phyloP scores from a whole-genome alignment of 306 rosid genomes.

The Quercus dentata region DNA sequence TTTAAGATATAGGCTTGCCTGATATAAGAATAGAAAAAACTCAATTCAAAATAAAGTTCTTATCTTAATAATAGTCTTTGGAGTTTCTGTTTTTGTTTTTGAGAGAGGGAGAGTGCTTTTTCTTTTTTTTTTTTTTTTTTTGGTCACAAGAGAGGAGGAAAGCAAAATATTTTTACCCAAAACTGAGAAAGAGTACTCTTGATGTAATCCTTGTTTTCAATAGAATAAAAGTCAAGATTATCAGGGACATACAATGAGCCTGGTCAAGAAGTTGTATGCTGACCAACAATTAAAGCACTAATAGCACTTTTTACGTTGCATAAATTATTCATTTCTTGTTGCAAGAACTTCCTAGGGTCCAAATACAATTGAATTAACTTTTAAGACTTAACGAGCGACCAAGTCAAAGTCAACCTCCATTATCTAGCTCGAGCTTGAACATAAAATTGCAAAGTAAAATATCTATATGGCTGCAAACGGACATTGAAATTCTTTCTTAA shows the following conservation, averaged over 20 bases:
- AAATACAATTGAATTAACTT: not conserved
- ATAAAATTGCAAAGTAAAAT: not conserved
- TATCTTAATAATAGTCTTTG: too few species aligned
- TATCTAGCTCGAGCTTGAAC: slow-evolving; percentile 13
- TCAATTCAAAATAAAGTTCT: too few species aligned
- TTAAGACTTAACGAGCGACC: not conserved
- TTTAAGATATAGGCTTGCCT: too few species aligned
- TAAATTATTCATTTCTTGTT: slow-evolving; percentile 13
- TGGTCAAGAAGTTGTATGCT: slow-evolving; percentile 18
- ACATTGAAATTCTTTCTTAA: not conserved
- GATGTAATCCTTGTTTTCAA: not conserved
- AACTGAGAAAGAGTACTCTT: not conserved
- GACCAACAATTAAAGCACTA: slow-evolving; percentile 17
- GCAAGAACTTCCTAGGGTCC: slow-evolving; percentile 7
- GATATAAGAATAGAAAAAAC: too few species aligned
- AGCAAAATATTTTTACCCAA: not conserved
- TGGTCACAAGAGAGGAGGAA: not conserved
- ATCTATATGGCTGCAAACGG: not conserved
- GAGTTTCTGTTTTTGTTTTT: too few species aligned
- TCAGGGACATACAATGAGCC: not conserved
- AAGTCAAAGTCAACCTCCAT: slow-evolving; percentile 36
- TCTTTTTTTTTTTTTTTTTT: too few species aligned
- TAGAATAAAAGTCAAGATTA: not conserved
- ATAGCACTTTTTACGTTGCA: not conserved
- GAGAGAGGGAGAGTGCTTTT: too few species aligned